Evolutionary conservation across 768 basidiomycete species (phyloP).

Genomic region (Phlegmacium glaucopus): DNA sequence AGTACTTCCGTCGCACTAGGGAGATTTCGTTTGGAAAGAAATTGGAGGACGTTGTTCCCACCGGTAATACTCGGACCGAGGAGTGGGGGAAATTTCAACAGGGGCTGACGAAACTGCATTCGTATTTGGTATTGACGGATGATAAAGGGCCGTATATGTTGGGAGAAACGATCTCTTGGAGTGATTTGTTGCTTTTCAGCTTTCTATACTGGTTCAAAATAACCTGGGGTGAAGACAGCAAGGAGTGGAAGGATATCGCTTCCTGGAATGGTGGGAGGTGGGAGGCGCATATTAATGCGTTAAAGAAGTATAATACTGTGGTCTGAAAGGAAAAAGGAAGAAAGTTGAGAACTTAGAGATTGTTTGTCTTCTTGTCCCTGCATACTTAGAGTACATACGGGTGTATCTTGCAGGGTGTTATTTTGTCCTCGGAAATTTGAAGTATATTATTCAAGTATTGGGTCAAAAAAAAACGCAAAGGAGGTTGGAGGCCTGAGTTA

Average conservation of each 20-base stretch:
- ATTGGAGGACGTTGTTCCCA: slow-evolving; percentile 31
- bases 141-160: slow-evolving; percentile 27
- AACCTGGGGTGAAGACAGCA: slow-evolving; percentile 29
- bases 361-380: too few species aligned
- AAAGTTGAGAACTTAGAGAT: too few species aligned
- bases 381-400: too few species aligned
- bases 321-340: too few species aligned
- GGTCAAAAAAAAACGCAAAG: too few species aligned
- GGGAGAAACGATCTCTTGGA: slow-evolving; percentile 31
- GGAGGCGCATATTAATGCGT: slow-evolving; percentile 18
- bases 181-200: slow-evolving; percentile 40
- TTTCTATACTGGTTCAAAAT: slow-evolving; percentile 6
- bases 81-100: slow-evolving; percentile 32
- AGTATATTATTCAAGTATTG: too few species aligned
- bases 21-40: slow-evolving; percentile 25
- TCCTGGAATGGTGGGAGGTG: slow-evolving; percentile 31
- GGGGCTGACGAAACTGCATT: slow-evolving; percentile 18
- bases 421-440: too few species aligned
- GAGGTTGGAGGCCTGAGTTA: too few species aligned
- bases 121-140: slow-evolving; percentile 22
- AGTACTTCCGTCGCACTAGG: slow-evolving; percentile 33
- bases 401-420: too few species aligned
- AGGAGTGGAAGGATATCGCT: slow-evolving; percentile 32
- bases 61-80: slow-evolving; percentile 21
- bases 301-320: slow-evolving; percentile 19